phyloP scores from a whole-genome alignment of 768 basidiomycete genomes.

The Candolleomyces aberdarensis region DNA sequence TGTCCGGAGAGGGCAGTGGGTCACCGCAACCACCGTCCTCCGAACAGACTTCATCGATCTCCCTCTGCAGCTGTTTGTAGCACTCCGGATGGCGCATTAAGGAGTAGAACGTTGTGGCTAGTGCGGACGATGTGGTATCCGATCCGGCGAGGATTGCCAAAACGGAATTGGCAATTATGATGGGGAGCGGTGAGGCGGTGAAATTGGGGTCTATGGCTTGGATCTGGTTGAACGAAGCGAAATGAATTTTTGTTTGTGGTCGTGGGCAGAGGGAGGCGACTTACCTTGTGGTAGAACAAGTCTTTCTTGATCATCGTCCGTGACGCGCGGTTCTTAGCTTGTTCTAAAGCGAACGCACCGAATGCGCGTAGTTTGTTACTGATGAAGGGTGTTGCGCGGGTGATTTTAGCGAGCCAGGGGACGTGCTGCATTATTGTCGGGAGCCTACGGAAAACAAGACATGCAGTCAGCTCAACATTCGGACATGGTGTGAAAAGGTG shows the following conservation, averaged over 20 bases:
- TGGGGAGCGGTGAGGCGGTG: constrained; percentile 12
- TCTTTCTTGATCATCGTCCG: constrained; percentile 19
- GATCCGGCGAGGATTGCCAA: constrained; percentile 32
- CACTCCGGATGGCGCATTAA: constrained; percentile 21
- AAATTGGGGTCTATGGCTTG: constrained; percentile 15
- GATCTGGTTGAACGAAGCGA: constrained; percentile 10
- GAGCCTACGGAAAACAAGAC: constrained; percentile 3
- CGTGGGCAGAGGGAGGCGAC: not conserved
- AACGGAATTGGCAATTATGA: constrained; percentile 16
- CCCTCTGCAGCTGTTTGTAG: constrained; percentile 22
- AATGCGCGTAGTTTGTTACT: constrained; percentile 2
- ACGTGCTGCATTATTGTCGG: constrained; percentile 16
- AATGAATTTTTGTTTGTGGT: not conserved
- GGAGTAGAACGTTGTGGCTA: constrained; percentile 23
- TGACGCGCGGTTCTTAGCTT: constrained; percentile 18
- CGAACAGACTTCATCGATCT: constrained; percentile 21
- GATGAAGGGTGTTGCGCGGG: constrained; percentile 5
- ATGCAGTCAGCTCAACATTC: not conserved
- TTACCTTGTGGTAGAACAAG: constrained; percentile 25
- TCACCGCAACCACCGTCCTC: constrained; percentile 11
- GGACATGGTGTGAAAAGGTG: not conserved
- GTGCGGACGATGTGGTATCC: constrained; percentile 25
- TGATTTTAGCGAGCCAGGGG: constrained; percentile 10
- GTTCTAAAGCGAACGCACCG: constrained; percentile 8
- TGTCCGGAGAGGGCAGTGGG: constrained; percentile 14